Base-by-base conservation (phyloP, 73 alveolate species). In the Durusdinium trenchii region DNA sequence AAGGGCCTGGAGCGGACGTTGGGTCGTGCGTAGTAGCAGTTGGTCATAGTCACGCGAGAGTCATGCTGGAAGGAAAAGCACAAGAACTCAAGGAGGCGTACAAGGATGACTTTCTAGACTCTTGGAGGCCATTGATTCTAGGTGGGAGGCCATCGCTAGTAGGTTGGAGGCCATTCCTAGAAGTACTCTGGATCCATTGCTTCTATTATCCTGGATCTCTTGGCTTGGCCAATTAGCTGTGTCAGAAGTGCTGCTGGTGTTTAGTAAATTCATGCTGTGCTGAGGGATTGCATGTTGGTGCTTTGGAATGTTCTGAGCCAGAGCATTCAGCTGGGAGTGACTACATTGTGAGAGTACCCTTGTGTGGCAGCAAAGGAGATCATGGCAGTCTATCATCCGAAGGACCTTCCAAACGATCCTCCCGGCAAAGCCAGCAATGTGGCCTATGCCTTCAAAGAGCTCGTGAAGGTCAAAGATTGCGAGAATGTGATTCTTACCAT, bases 401-500 rank as follows among this genome's bases (percentile, higher is more conserved):
- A 47, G 79, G 78, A 92, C 67, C 85, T 92, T 12, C 98, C 98
- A 16, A 92, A 67, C n/a, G 98, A 92, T 23, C 98, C 98, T 18
- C 98, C 98, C 6, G 98, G 98, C 91, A 92, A 92, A 40, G 98
- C 98, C n/a, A 92, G 98, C 98, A 92, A 92, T 18, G 98, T 71
- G 36, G 61, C 90, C 23, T 69, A 89, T 40, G 96, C 96, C 51
- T 89, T 89, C 48, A 69, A 45, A 32, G 45, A 89, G 67, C 85
- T 89, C 83, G 84, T 67, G 73, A 51, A 30, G 52, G 96, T 45
- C 52, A 45, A 46, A 2, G 42, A 61, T 10, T 36, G 38, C 46
- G 90, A 92, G 62, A 32, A 92, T 40, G 86, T 50, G 46, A 76
- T 92, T 92, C 90, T 92, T 30, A 92, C 98, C 42, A 57, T 92